Conservation (phyloP, 306 rosid species). For the Vachellia collinsii region DNA sequence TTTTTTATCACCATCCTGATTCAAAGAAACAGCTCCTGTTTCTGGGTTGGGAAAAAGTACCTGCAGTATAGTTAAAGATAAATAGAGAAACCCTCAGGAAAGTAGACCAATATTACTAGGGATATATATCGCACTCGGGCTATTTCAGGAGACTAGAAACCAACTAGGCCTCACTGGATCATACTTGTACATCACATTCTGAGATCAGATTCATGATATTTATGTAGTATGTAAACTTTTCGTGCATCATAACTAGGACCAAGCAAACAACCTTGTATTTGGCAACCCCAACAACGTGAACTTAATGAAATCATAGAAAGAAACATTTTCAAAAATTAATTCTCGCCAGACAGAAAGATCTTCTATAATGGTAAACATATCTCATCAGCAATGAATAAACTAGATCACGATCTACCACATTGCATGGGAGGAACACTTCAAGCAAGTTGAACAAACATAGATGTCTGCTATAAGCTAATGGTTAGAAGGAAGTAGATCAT, state of each 20-base stretch:
- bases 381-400: conserved; percentile 13
- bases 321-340: conserved; percentile 23
- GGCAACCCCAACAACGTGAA: conserved; percentile 23
- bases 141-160: conserved; percentile 21
- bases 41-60: conserved; percentile 44
- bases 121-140: conserved; percentile 7
- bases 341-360: conserved; percentile 22
- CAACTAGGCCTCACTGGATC: conserved; percentile 5
- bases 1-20: conserved; percentile 42
- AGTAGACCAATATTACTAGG: conserved; percentile 4
- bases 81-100: conserved; percentile 16
- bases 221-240: conserved; percentile 17
- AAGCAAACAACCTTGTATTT: conserved; percentile 25
- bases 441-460: conserved; percentile 4
- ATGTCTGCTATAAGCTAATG: conserved; percentile 12
- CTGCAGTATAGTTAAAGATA: conserved; percentile 50
- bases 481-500: conserved; percentile 5
- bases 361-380: conserved; percentile 1
- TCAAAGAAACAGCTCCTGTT: conserved; percentile 48
- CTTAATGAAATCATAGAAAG: conserved; percentile 17
- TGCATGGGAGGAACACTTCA: conserved; percentile 5
- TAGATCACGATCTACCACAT: conserved; percentile 6
- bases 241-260: conserved; percentile 8
- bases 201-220: conserved; percentile 7
- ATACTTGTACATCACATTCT: conserved; percentile 22